Conservation (phyloP, 2,329 filamentous ascomycete species). For the Xylaria sp. region DNA sequence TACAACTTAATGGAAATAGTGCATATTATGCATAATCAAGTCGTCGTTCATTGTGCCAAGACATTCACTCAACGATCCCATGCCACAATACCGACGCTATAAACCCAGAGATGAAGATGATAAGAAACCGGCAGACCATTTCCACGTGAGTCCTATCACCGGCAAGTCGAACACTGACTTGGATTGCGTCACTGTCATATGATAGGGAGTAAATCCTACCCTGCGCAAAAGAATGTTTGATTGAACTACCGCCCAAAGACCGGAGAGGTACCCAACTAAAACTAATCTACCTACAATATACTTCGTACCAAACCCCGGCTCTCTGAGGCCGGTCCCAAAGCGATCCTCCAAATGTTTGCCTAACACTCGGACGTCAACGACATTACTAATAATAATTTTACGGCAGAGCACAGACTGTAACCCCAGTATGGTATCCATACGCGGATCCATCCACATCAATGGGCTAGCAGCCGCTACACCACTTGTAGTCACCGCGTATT, state of each 20-base stretch:
- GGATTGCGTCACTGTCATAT: conserved; percentile 12
- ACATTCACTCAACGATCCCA: too few relatives aligned
- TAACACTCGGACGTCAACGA: conserved; percentile 5
- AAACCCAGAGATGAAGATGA: neutral
- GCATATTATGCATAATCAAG: neutral
- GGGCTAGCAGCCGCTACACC: neutral
- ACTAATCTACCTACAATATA: neutral
- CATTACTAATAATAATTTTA: conserved; percentile 20
- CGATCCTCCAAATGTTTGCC: conserved; percentile 14
- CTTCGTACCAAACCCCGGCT: neutral
- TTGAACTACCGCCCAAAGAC: neutral
- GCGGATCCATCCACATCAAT: neutral
- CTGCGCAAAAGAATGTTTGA: neutral
- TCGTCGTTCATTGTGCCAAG: neutral
- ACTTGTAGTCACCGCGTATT: neutral
- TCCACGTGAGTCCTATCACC: neutral
- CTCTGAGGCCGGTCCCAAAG: neutral
- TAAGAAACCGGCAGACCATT: neutral
- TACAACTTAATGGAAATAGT: too few relatives aligned
- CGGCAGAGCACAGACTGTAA: conserved; percentile 10
- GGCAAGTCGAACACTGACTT: neutral
- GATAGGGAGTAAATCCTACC: neutral
- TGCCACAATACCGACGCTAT: neutral
- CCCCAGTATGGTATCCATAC: neutral
- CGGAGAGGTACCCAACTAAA: neutral